Conservation (phyloP, 768 basidiomycete genomes). For the Amanita rubescens region DNA sequence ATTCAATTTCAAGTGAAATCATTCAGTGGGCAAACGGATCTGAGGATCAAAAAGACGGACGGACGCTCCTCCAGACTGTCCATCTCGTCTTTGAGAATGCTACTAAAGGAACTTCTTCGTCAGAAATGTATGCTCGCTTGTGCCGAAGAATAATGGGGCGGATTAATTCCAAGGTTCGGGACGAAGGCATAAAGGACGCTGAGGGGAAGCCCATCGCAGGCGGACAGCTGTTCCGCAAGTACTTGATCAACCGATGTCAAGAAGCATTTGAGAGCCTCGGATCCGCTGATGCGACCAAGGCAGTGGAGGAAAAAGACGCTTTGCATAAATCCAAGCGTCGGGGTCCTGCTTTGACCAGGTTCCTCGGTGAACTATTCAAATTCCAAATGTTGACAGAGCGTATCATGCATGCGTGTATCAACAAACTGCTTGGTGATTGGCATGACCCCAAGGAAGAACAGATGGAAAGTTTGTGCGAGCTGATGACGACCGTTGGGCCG, state of each 20-base stretch:
- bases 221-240: conserved; percentile 93
- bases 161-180: conserved; percentile 81
- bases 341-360: conserved; percentile 93
- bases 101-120: conserved; percentile 92
- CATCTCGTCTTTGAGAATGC: conserved; percentile 96
- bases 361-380: conserved; percentile 98
- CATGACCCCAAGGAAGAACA: conserved; percentile 97
- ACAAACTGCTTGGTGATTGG: conserved; percentile 89
- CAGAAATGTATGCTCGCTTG: conserved; percentile 94
- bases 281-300: conserved; percentile 80
- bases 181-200: conserved; percentile 72
- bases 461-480: conserved; percentile 91
- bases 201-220: conserved; percentile 88
- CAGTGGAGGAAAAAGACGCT: conserved; percentile 77
- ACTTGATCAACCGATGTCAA: conserved; percentile 93
- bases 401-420: conserved; percentile 98
- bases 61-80: conserved; percentile 93
- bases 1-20: conserved; percentile 92
- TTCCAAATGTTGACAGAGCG: conserved; percentile 97
- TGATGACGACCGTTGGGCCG: conserved; percentile 82
- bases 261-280: conserved; percentile 99
- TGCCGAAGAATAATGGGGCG: conserved; percentile 95
- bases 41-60: conserved; percentile 86
- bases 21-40: conserved; percentile 93
- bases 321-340: conserved; percentile 97